These are phyloP conservation scores for Metschnikowia hibisci DNA, from an alignment of 805 yeast genomes.

Conservation along the genomic window DNA sequence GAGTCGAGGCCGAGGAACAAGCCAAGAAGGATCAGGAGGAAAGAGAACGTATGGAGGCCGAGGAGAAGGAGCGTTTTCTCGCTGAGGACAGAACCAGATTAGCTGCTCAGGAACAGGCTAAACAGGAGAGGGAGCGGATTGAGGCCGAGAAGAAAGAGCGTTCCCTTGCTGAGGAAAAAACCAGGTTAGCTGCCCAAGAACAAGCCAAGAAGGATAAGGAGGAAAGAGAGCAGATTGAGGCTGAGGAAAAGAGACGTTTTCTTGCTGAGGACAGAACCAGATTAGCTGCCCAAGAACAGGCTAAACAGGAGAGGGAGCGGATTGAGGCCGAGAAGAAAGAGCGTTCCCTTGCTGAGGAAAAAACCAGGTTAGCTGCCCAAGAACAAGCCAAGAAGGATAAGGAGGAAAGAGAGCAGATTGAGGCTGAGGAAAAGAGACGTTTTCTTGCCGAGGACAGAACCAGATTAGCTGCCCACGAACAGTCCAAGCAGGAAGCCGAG, in stretches of 20 bases:
- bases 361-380: too few relatives aligned
- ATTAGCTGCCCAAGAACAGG: conserved; percentile 23
- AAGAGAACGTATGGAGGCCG: conserved; percentile 22
- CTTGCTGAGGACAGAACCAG: conserved; percentile 10
- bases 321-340: not conserved
- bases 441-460: conserved; percentile 9
- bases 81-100: conserved; percentile 13
- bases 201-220: conserved; percentile 10
- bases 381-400: too few relatives aligned
- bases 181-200: not conserved
- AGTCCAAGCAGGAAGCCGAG: conserved; percentile 6
- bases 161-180: conserved; percentile 11
- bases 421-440: conserved; percentile 14
- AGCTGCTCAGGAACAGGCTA: conserved; percentile 27
- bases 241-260: conserved; percentile 14
- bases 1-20: conserved; percentile 13
- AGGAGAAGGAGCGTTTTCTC: conserved; percentile 5
- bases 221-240: conserved; percentile 23
- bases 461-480: conserved; percentile 24
- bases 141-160: conserved; percentile 15
- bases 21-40: conserved; percentile 25
- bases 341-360: too few relatives aligned
- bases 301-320: conserved; percentile 18
- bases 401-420: conserved; percentile 19
- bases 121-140: conserved; percentile 13